A percentile compares a stretch with the other conserved stretches of the same genome.
Conservation (phyloP, 2,329 filamentous ascomycete genomes). For the Dothideomycetidae sp. region DNA sequence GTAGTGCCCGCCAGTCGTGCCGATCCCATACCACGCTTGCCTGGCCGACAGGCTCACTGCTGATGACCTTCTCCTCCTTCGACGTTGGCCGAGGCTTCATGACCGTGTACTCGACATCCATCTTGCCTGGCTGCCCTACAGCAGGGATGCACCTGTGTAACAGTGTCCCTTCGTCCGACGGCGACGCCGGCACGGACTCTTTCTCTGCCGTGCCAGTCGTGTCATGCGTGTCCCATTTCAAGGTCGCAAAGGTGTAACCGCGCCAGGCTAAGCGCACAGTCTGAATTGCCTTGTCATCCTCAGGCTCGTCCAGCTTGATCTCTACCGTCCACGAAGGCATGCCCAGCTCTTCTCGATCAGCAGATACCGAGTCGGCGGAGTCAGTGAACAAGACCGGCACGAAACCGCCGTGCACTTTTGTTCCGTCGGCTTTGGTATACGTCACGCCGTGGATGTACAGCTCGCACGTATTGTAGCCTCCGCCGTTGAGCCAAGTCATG, state of each 20-base stretch:
- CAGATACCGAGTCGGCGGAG: conserved; percentile 43
- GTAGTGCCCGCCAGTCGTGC: conserved; percentile 40
- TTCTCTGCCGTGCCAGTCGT: conserved; percentile 4
- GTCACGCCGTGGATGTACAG: conserved; percentile 48
- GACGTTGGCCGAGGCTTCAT: conserved; percentile 22
- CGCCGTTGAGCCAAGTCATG: conserved; percentile 46
- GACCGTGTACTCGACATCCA: conserved; percentile 42
- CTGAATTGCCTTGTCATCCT: conserved; percentile 12
- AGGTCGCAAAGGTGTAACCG: conserved; percentile 8
- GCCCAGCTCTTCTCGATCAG: conserved; percentile 44
- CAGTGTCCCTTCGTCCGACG: conserved; percentile 36
- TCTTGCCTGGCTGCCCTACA: conserved; percentile 36
- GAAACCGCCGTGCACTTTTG: conserved; percentile 36
- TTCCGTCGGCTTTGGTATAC: conserved; percentile 37
- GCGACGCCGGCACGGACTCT: conserved; percentile 11
- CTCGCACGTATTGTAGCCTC: conserved; percentile 42
- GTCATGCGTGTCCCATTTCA: background rate
- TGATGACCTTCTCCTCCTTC: background rate
- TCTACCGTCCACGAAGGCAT: conserved; percentile 36
- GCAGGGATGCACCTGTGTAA: conserved; percentile 44
- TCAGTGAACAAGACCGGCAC: conserved; percentile 44
- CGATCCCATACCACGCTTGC: conserved; percentile 36
- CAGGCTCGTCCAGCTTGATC: too few species aligned
- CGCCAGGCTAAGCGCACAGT: background rate
- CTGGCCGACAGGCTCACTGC: conserved; percentile 14